Evolutionary conservation across 2,329 filamentous ascomycete genomes (phyloP), one percentile per base, ranked within the genome.

Genomic region (Mycosphaerella arachidis): DNA sequence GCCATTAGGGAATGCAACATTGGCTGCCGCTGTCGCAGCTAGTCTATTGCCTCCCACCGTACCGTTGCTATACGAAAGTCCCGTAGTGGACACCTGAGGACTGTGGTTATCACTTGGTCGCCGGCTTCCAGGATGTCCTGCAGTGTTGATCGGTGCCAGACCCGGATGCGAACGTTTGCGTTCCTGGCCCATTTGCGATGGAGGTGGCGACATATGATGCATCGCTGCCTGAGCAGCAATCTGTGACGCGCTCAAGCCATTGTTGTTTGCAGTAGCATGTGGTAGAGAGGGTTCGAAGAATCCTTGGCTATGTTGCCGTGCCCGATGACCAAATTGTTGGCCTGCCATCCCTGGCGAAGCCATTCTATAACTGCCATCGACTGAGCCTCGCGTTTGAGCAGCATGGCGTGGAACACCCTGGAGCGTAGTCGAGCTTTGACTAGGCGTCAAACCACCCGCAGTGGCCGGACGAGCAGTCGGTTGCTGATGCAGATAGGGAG

Each of bases 201-300:
- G 54, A 9, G 70, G 68, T 9, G 71, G 70, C 35, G 71, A 72
- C 5, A 70, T 59, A 20, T 71, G 69, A 77, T 90, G 86, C 70
- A 89, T 86, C 57, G 90, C 90, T 9, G 89, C 86, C 74, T 92
- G 89, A 18, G 89, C 89, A 43, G 90, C 90, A 64, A 92, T 91
- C 73, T 91, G 87, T 73, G 88, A 91, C n/a, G 89, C 85, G 75
- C 76, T 75, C 74, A 86, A 69, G 35, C 76, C 69, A 74, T 71
- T 61, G 33, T 55, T 65, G 27, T 68, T 70, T 9, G 68, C 61
- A 29, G 64, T 68, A n/a, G 71, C 65, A 58, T 73, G 70, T 24
- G 89, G 87, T 52, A 92, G 78, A 24, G 83, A 86, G 46, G 89
- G 85, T 71, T 92, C 89, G 70, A 92, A 92, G 69, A 87, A 84